Evolutionary conservation across 495 filamentous ascomycete species (phyloP).

Genomic region (Penicillium maclennaniae): DNA sequence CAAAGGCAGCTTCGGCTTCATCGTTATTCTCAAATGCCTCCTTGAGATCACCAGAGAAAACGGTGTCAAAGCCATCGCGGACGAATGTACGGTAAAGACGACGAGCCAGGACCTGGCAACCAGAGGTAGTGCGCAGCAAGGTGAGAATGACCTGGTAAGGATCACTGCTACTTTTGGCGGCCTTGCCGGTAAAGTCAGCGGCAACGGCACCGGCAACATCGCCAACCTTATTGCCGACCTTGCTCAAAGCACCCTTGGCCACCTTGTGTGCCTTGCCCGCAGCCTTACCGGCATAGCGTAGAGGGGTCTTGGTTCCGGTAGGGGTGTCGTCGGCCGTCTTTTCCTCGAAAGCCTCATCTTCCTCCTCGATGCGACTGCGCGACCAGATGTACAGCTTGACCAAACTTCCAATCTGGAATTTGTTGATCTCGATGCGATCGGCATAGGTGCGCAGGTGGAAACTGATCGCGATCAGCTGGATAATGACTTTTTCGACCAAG

Average conservation of each 20-base stretch:
- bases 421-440: slow-evolving; percentile 88
- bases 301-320: slow-evolving; percentile 67
- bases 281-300: slow-evolving; percentile 61
- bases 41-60: slow-evolving; percentile 71
- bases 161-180: slow-evolving; percentile 69
- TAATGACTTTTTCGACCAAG: slow-evolving; percentile 87
- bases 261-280: slow-evolving; percentile 64
- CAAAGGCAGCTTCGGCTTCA: slow-evolving; percentile 87
- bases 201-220: slow-evolving; percentile 84
- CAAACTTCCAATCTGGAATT: slow-evolving; percentile 77
- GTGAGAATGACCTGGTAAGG: slow-evolving; percentile 78
- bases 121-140: slow-evolving; percentile 65
- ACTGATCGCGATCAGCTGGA: slow-evolving; percentile 89
- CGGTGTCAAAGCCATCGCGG: slow-evolving; percentile 66
- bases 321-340: slow-evolving; percentile 30
- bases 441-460: slow-evolving; percentile 92
- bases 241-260: slow-evolving; percentile 68
- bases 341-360: slow-evolving; percentile 69
- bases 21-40: slow-evolving; percentile 79
- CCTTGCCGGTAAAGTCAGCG: slow-evolving; percentile 88
- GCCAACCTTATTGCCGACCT: slow-evolving; percentile 81
- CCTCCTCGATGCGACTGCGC: slow-evolving; percentile 64
- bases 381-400: slow-evolving; percentile 81
- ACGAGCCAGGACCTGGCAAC: slow-evolving; percentile 83
- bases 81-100: slow-evolving; percentile 91